Conservation (phyloP, 2,329 filamentous ascomycete species). For the Bipolaris cookei region DNA sequence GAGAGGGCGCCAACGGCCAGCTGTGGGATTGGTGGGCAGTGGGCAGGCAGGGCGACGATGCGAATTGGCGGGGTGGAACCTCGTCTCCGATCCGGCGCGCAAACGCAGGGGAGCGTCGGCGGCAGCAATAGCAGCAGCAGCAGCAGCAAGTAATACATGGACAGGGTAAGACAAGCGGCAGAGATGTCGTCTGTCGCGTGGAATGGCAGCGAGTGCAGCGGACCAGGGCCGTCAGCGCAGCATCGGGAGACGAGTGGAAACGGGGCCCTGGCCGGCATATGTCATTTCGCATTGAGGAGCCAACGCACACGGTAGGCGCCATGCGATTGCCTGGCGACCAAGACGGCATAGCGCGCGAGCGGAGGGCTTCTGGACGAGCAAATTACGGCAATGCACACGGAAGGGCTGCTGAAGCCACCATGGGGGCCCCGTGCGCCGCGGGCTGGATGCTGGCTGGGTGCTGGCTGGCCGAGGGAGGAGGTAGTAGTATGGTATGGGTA, state of each 20-base stretch:
- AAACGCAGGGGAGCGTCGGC: conserved; percentile 38
- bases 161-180: conserved; percentile 26
- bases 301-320: conserved; percentile 38
- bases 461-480: not conserved
- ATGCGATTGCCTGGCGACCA: conserved; percentile 24
- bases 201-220: conserved; percentile 16
- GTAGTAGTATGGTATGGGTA: not conserved
- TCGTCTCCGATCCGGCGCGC: conserved; percentile 32
- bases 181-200: conserved; percentile 24
- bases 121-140: too few relatives aligned
- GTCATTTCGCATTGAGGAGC: conserved; percentile 40
- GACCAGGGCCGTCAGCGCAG: conserved; percentile 22
- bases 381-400: conserved; percentile 35
- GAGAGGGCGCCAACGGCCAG: conserved; percentile 42
- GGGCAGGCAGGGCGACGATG: conserved; percentile 16
- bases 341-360: conserved; percentile 27
- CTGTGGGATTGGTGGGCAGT: conserved; percentile 43
- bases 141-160: too few relatives aligned
- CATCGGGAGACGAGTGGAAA: conserved; percentile 27
- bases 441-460: not conserved
- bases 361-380: conserved; percentile 17
- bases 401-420: conserved; percentile 28
- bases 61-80: conserved; percentile 34
- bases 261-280: conserved; percentile 30
- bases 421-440: conserved; percentile 26